Evolutionary conservation across 805 yeast species (phyloP), one percentile per base, ranked within the genome.

Genomic region (Brettanomyces bruxellensis): DNA sequence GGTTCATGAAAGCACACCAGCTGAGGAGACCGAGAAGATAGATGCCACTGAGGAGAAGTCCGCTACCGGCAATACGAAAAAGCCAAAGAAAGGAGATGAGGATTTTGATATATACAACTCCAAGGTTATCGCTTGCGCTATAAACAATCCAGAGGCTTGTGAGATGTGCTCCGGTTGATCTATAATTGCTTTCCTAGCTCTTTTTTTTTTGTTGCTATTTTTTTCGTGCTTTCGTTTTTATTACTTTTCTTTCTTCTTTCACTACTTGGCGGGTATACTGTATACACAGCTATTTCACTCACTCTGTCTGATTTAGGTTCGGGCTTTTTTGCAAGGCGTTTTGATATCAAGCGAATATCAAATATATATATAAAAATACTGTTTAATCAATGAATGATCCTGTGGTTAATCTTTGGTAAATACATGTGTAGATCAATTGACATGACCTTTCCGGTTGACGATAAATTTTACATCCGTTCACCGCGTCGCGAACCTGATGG

Each of bases 111-210:
- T 91, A 57, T 93, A 72, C 76, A 87, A 91, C 67, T 84, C 95
- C 25, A 83, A 90, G 68, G 98, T 86, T 34, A 81, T 91, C 69
- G 96, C 96, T 34, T 91, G 99, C 74, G 95, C 97, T 47, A 89
- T 93, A 65, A 82, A 86, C 66, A 91, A 93, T 72, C 97, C 97
- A 49, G 98, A 87, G 71, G 80, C 98, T 44, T 91, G 99, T 71
- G 91, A 91, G 62, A 93, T 93, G 98, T 93, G 99, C 74, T 91
- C 98, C 49, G 98, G 98, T 72, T 93, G 70, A 67, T 28, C 32
- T 32, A 7, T 23, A 9, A 24, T 12, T 12, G 35, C 34, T 38
- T 34, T 23, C 22, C 22, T 28, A 9, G 34, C 12, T 12, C 37
- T 25, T 38, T 34, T 23, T 13, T 23, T 28, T 24, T 34, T 25